Evolutionary conservation across 495 filamentous ascomycete genomes (phyloP).

Genomic region (Cladorrhinum samala): DNA sequence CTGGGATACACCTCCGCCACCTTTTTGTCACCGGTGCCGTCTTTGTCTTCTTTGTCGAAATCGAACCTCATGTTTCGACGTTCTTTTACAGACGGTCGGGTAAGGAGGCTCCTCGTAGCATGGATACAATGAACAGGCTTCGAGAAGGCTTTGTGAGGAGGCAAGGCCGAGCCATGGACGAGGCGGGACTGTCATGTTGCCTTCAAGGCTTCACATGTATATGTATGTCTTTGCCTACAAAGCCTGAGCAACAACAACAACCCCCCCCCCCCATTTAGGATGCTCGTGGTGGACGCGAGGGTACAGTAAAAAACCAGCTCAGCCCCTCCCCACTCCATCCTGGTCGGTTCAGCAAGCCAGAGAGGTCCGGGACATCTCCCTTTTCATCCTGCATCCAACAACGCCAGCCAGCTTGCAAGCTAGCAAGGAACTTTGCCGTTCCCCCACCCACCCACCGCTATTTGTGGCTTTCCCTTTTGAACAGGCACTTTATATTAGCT

Average conservation of each 20-base stretch:
- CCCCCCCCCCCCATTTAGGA: background rate
- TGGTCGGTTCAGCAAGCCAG: background rate
- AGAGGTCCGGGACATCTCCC: background rate
- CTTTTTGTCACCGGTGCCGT: background rate
- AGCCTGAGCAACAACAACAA: background rate
- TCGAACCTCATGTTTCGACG: background rate
- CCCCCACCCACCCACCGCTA: slow-evolving; percentile 3
- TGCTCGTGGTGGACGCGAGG: background rate
- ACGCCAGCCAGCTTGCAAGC: background rate
- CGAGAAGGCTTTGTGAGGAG: background rate
- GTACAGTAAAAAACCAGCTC: background rate
- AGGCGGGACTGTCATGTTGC: background rate
- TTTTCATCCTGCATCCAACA: background rate
- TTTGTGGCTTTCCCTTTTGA: background rate
- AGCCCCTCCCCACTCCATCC: background rate
- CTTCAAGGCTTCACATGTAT: too few species aligned
- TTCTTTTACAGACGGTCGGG: background rate
- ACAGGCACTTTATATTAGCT: background rate
- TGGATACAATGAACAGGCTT: background rate
- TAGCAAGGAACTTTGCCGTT: background rate
- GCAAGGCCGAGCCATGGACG: background rate
- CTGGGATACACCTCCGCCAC: background rate
- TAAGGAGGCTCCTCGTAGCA: background rate
- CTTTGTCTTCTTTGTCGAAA: background rate
- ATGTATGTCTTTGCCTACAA: too few species aligned